These are phyloP conservation scores for Ophiostoma perfectum DNA, from an alignment of 2,329 filamentous ascomycete genomes.

Conservation along the genomic window DNA sequence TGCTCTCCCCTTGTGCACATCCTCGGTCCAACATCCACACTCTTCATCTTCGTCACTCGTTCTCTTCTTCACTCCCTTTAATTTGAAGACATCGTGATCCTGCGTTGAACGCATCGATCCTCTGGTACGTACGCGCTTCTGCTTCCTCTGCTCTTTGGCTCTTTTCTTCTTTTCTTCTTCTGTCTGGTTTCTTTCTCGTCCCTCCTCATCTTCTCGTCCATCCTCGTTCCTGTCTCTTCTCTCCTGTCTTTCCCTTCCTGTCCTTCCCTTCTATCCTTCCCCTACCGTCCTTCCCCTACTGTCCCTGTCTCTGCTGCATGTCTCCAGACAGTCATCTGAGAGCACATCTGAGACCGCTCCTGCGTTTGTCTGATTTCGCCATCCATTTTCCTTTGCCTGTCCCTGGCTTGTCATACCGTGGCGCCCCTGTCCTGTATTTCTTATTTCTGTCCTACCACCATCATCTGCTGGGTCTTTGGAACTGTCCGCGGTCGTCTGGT, in stretches of 20 bases:
- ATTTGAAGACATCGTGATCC: neutral
- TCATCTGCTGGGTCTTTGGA: neutral
- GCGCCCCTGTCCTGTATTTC: constrained; percentile 9
- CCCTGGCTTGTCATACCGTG: constrained; percentile 10
- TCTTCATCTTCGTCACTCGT: neutral
- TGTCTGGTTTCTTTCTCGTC: too few relatives aligned
- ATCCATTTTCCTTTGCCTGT: neutral
- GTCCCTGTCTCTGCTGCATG: neutral
- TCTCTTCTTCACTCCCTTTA: neutral
- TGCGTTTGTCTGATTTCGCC: neutral
- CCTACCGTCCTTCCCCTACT: neutral
- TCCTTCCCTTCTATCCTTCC: neutral
- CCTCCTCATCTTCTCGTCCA: too few relatives aligned
- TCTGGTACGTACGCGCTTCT: neutral
- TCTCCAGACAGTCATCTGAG: neutral
- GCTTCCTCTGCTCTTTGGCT: too few relatives aligned
- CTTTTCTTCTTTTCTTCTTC: too few relatives aligned
- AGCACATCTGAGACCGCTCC: constrained; percentile 1
- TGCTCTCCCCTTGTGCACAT: constrained; percentile 4
- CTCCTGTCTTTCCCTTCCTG: neutral
- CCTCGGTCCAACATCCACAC: neutral
- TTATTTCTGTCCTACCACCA: neutral
- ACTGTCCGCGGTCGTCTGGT: constrained; percentile 2
- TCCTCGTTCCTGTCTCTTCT: neutral
- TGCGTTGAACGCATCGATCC: constrained; percentile 7